Percentiles rank a stretch among this genome's conserved stretches.
Evolutionary conservation across 1,284 basidiomycete genomes (phyloP).

Genomic region (Tremellales sp.): DNA sequence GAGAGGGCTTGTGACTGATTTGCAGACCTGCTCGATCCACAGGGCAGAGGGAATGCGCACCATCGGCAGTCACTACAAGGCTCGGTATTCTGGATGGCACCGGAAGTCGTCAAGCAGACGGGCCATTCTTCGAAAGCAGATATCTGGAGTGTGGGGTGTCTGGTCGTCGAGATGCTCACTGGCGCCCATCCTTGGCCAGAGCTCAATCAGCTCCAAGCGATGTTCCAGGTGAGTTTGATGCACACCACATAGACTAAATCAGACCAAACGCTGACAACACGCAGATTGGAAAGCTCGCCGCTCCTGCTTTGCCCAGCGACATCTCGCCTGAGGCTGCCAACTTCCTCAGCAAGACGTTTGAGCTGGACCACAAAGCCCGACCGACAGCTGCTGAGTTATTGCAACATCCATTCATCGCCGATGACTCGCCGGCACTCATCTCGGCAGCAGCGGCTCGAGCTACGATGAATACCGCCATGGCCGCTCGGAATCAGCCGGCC

Average conservation of each 20-base stretch:
- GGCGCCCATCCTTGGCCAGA: slow-evolving; percentile 97
- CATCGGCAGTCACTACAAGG: slow-evolving; percentile 91
- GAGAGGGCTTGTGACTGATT: too few relatives aligned
- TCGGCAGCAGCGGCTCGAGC: slow-evolving; percentile 5
- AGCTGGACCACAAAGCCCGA: slow-evolving; percentile 74
- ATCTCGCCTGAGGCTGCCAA: slow-evolving; percentile 79
- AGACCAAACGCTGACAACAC: neutral
- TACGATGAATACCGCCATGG: neutral
- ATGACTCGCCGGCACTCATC: slow-evolving; percentile 24
- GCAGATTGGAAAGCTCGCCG: slow-evolving; percentile 80
- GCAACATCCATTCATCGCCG: slow-evolving; percentile 65
- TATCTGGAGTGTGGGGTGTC: slow-evolving; percentile 96
- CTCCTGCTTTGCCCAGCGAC: slow-evolving; percentile 79
- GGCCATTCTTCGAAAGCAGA: slow-evolving; percentile 89
- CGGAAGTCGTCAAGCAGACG: slow-evolving; percentile 95
- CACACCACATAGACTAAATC: neutral
- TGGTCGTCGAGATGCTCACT: slow-evolving; percentile 98
- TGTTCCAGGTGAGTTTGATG: slow-evolving; percentile 69
- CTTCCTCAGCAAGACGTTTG: slow-evolving; percentile 79
- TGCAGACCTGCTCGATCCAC: slow-evolving; percentile 58
- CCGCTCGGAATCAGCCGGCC: neutral
- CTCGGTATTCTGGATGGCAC: slow-evolving; percentile 99
- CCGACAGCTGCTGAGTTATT: slow-evolving; percentile 74
- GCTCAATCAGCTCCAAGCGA: slow-evolving; percentile 97
- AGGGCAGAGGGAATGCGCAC: slow-evolving; percentile 61